Evolutionary conservation across 2,329 filamentous ascomycete genomes (phyloP), one percentile per base, ranked within the genome.

Genomic region (Conoideocrella luteorostrata): DNA sequence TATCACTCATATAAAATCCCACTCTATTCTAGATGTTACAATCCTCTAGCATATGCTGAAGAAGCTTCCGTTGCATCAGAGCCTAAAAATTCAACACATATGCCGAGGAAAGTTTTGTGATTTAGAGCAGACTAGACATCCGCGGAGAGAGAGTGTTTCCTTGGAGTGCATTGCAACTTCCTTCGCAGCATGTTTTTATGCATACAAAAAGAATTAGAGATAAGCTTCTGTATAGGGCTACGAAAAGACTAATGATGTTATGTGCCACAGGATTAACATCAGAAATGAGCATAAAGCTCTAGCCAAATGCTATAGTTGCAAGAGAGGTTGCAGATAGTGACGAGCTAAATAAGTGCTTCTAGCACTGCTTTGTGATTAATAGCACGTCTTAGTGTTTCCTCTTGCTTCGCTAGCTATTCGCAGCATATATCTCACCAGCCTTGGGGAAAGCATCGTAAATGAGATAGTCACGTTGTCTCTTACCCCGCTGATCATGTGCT

Each of bases 171-270:
- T 33, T 40, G 36, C 9, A 45, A 26, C 36, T 21, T 45, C 33
- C 41, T 43, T 30, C 36, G 36, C 35, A 45, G 43, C 13, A 34
- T 45, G 39, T 45, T 36, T 36, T 45, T 40, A n/a, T 39, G 35
- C 36, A 45, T 36, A 40, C 43, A 45, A 33, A 33, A 39, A 12
- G 35, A 33, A 45, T 40, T 45, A 20, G 43, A 45, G 35, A 45
- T 36, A 33, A 40, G 36, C 30, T 45, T 34, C 33, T 40, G 26
- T 29, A 38, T 39, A 21, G 43, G 40, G 13, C 43, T 36, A 22
- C 40, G 29, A 9, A 45, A 20, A 45, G 43, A 32, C 36, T 45
- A 21, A 38, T 30, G 3, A 40, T 17, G 21, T 29, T 20, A 13
- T 45, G 6, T 13, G 36, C 26, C 10, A 36, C 40, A 30, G 34